phyloP scores from a whole-genome alignment of 2,329 filamentous ascomycete species.

The Elsinoe perseae region DNA sequence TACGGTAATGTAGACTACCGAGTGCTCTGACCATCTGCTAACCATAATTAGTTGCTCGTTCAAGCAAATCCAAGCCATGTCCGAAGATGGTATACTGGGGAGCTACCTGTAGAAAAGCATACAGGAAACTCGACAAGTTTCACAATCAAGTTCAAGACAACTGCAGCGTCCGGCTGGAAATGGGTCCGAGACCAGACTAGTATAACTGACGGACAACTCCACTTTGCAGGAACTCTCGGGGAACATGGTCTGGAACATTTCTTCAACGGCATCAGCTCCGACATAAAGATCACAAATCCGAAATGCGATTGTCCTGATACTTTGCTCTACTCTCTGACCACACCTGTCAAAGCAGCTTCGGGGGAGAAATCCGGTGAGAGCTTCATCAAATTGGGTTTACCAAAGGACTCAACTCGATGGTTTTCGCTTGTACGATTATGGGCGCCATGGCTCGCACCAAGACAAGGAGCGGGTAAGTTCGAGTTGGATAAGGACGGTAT shows the following conservation, averaged over 20 bases:
- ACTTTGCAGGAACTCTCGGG: slow-evolving; percentile 40
- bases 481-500: slow-evolving; percentile 69
- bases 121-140: slow-evolving; percentile 50
- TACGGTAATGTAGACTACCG: slow-evolving; percentile 18
- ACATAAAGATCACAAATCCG: slow-evolving; percentile 47
- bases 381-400: slow-evolving; percentile 53
- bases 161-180: slow-evolving; percentile 51
- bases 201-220: slow-evolving; percentile 54
- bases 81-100: slow-evolving; percentile 48
- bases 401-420: slow-evolving; percentile 62
- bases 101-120: slow-evolving; percentile 39
- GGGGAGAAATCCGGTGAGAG: slow-evolving; percentile 52
- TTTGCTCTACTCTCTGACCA: slow-evolving; percentile 60
- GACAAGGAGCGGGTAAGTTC: slow-evolving; percentile 65
- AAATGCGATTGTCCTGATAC: slow-evolving; percentile 61
- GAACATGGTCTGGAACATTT: slow-evolving; percentile 45
- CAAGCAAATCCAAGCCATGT: slow-evolving; percentile 17
- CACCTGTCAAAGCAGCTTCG: slow-evolving; percentile 48
- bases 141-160: slow-evolving; percentile 61
- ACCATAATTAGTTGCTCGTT: slow-evolving; percentile 15
- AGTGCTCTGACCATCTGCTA: neutral
- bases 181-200: slow-evolving; percentile 62
- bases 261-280: slow-evolving; percentile 50
- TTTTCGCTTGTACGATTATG: slow-evolving; percentile 74
- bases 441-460: slow-evolving; percentile 80